Conservation (phyloP, 2,329 filamentous ascomycete genomes). For the Ophiostoma pallidulum region DNA sequence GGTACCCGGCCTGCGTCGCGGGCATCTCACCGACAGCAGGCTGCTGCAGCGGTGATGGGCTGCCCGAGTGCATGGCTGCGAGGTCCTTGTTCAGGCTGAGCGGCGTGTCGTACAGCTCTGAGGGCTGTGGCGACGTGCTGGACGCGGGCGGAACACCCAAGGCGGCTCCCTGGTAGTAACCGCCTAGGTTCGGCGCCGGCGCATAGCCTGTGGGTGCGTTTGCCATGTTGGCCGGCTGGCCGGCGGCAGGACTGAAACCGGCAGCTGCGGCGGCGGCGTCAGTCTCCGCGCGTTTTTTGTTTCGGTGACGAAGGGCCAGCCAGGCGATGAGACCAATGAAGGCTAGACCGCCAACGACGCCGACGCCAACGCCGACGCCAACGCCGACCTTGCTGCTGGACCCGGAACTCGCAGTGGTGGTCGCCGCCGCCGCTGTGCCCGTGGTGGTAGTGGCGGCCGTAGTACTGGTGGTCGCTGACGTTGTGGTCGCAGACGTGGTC, state of each 20-base stretch:
- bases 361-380: slow-evolving; percentile 10
- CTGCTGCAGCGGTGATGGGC: background rate
- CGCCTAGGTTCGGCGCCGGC: slow-evolving; percentile 1
- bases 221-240: background rate
- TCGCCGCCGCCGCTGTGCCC: background rate
- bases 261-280: background rate
- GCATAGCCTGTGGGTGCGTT: slow-evolving; percentile 3
- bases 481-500: background rate
- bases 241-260: background rate
- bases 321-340: background rate
- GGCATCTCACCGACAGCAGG: slow-evolving; percentile 4
- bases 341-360: slow-evolving; percentile 1
- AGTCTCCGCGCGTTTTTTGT: background rate
- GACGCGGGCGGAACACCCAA: background rate
- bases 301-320: slow-evolving; percentile 4
- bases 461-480: background rate
- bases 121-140: slow-evolving; percentile 4
- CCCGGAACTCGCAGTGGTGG: no score
- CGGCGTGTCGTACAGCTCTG: slow-evolving; percentile 4
- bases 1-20: background rate
- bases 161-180: background rate
- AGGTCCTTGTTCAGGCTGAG: background rate
- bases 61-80: background rate
- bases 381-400: slow-evolving; percentile 3
- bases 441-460: background rate